Evolutionary conservation across 1,139 yeast species (phyloP).

Genomic region (Blastobotrys malaysiensis): DNA sequence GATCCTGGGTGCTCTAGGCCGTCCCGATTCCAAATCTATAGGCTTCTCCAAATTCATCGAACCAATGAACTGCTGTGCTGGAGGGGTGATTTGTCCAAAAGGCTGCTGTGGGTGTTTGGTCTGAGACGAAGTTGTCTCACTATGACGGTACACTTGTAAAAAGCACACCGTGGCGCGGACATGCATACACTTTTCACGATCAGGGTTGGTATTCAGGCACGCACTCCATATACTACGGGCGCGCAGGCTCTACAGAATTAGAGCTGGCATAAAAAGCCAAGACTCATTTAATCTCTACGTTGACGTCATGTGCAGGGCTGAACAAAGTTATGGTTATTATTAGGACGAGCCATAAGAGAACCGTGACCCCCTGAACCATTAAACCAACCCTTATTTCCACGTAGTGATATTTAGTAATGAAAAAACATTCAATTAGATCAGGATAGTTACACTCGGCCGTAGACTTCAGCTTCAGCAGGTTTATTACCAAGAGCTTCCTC

Average conservation of each 20-base stretch:
- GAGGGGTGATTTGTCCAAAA: neutral
- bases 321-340: no score
- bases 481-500: conserved; percentile 31
- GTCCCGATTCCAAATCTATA: neutral
- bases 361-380: no score
- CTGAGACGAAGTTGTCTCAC: neutral
- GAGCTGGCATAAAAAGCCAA: no score
- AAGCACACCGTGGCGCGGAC: neutral
- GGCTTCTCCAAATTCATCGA: neutral
- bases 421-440: neutral
- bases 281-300: no score
- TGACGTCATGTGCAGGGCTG: no score
- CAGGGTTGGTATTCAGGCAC: neutral
- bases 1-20: neutral
- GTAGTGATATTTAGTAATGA: no score
- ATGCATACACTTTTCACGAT: neutral
- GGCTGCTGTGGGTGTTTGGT: neutral
- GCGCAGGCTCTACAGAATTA: no score
- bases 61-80: neutral
- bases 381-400: no score
- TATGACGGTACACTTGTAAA: neutral
- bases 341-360: no score
- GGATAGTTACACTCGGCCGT: conserved; percentile 18
- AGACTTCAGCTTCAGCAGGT: conserved; percentile 20
- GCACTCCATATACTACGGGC: neutral